Evolutionary conservation across 768 basidiomycete genomes (phyloP), one percentile per base, ranked within the genome.

Genomic region (Xerocomellus amylosporus): DNA sequence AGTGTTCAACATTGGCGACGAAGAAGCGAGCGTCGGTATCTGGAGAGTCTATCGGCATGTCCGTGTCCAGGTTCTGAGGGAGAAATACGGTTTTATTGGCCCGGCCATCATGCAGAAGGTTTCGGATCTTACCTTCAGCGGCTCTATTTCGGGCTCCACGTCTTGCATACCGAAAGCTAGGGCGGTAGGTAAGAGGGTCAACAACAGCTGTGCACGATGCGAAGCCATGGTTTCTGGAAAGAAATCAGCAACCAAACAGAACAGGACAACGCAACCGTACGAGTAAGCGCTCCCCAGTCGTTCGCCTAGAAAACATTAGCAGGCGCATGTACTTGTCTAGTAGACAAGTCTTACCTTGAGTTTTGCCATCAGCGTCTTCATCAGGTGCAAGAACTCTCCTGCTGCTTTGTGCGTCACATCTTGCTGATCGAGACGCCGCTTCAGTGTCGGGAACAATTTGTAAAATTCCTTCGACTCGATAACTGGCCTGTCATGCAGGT

Each of bases 311-410:
- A 58, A 34, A 5, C 8, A 24, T 62, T 8, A 59, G 43, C 17
- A 46, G 52, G 17, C 3, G 5, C 5, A 4, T 12, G 5, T n/a
- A n/a, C 0, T 14, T 3, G 19, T n/a, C 43, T n/a, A 43, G 22
- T 3, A 8, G 20, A 38, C 20, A 50, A n/a, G 22, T 28, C 54
- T 44, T 36, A 80, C 84, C 75, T 84, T 85, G 50, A 85, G 66
- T 55, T 85, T 85, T 7, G 84, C 84, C 83, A 85, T 85, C 45
- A 85, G 57, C 0, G 80, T 80, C 66, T 85, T 85, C 59, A 85
- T 67, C 0, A 78, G 76, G 36, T 77, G 76, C 17, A 85, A 64
- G 59, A 85, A 85, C 50, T 80, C 74, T 26, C 78, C 77, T 0
- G 80, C 84, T 0, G 75, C 71, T 5, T 68, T 64, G 58, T 85